phyloP scores from a whole-genome alignment of 176 grass and related monocot genomes.

The Pontederia paniculata region DNA sequence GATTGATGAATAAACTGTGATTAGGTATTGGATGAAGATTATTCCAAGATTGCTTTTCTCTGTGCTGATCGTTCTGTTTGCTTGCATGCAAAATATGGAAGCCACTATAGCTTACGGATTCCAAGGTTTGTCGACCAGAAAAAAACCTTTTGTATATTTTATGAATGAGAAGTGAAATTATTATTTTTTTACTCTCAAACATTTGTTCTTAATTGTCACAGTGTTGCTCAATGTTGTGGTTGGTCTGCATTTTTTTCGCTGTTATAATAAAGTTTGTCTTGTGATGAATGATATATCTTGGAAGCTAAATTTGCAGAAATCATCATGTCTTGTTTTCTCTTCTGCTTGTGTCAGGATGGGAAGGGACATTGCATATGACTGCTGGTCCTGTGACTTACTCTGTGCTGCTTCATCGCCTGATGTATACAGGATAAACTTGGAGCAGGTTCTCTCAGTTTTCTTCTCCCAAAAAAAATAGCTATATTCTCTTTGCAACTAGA shows the following conservation, averaged over 20 bases:
- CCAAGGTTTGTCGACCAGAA: slow-evolving; percentile 46
- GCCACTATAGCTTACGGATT: slow-evolving; percentile 87
- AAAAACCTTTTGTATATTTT: not conserved
- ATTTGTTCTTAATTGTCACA: no score
- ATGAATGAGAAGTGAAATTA: no score
- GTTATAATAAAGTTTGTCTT: no score
- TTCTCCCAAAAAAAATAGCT: not conserved
- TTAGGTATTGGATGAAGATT: slow-evolving; percentile 71
- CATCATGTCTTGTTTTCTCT: slow-evolving; percentile 13
- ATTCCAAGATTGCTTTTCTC: slow-evolving; percentile 83
- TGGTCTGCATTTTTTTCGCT: no score
- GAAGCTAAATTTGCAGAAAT: not conserved
- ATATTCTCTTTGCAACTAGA: not conserved
- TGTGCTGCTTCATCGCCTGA: slow-evolving; percentile 90
- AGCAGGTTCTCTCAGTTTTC: slow-evolving; percentile 13
- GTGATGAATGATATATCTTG: no score
- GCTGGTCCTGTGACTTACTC: slow-evolving; percentile 87
- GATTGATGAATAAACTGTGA: not conserved
- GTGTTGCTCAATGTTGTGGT: no score
- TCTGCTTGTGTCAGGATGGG: slow-evolving; percentile 62
- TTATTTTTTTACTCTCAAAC: no score
- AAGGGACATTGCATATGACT: slow-evolving; percentile 88
- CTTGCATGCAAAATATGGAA: slow-evolving; percentile 90
- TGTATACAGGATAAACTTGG: slow-evolving; percentile 91
- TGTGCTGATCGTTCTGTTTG: slow-evolving; percentile 86